phyloP scores from a whole-genome alignment of 345 rosid genomes.

The Turritis glabra region DNA sequence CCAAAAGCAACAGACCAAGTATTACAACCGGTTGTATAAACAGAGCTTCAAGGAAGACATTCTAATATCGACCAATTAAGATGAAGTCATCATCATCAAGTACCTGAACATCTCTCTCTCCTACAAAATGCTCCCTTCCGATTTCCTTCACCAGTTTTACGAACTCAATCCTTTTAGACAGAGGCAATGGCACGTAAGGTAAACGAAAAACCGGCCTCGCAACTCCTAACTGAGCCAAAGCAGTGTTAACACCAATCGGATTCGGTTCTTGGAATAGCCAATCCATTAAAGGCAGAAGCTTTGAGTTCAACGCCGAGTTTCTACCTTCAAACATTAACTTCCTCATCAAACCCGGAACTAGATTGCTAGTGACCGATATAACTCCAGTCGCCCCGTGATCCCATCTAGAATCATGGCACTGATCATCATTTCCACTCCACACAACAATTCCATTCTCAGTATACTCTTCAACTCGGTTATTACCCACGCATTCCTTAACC shows the following conservation, averaged over 20 bases:
- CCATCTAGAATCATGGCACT: slow-evolving; percentile 90
- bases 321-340: slow-evolving; percentile 70
- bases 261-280: slow-evolving; percentile 84
- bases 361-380: slow-evolving; percentile 75
- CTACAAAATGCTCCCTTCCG: slow-evolving; percentile 77
- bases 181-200: slow-evolving; percentile 78
- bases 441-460: slow-evolving; percentile 66
- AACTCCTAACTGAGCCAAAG: slow-evolving; percentile 86
- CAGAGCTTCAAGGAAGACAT: slow-evolving; percentile 4
- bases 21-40: neutral
- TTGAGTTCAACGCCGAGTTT: slow-evolving; percentile 53
- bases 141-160: slow-evolving; percentile 66
- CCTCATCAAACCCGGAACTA: slow-evolving; percentile 68
- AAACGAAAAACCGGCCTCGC: slow-evolving; percentile 77
- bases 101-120: slow-evolving; percentile 68
- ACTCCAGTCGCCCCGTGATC: slow-evolving; percentile 71
- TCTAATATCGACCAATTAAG: slow-evolving; percentile 65
- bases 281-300: slow-evolving; percentile 69
- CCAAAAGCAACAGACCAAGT: slow-evolving; percentile 2
- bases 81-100: slow-evolving; percentile 78
- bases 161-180: slow-evolving; percentile 61
- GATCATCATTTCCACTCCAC: slow-evolving; percentile 88
- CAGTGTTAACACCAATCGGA: slow-evolving; percentile 84
- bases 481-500: slow-evolving; percentile 75
- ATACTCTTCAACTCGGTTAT: slow-evolving; percentile 63